These are phyloP conservation scores for Monilinia fructicola DNA, from an alignment of 2,329 filamentous ascomycete genomes.

Conservation along the genomic window DNA sequence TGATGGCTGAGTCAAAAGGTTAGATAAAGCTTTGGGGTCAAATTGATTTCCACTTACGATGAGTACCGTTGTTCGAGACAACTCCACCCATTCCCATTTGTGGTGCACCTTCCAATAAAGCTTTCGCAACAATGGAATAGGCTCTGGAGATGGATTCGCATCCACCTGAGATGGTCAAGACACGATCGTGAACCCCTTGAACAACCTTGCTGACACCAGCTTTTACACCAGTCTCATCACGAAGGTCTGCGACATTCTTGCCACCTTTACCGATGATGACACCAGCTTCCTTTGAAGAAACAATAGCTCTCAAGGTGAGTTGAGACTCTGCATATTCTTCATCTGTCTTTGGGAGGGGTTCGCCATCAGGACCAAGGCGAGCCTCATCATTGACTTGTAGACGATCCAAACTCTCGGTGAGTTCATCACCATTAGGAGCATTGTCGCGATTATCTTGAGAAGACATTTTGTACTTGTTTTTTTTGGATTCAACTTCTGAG, in stretches of 20 bases:
- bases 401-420: constrained; percentile 62
- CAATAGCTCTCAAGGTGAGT: constrained; percentile 92
- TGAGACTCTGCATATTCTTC: constrained; percentile 94
- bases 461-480: constrained; percentile 36
- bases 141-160: constrained; percentile 87
- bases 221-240: constrained; percentile 96
- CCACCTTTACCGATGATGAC: constrained; percentile 99
- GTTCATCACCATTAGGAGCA: constrained; percentile 47
- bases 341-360: constrained; percentile 83
- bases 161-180: constrained; percentile 89
- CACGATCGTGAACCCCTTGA: constrained; percentile 93
- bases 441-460: constrained; percentile 38
- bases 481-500: constrained; percentile 12
- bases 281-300: constrained; percentile 97
- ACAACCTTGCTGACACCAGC: constrained; percentile 99
- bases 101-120: constrained; percentile 88
- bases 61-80: constrained; percentile 82
- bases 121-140: constrained; percentile 89
- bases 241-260: constrained; percentile 95
- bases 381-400: constrained; percentile 64
- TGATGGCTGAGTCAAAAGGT: constrained; percentile 66
- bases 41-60: constrained; percentile 65
- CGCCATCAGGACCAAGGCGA: constrained; percentile 69
- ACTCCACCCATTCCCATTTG: constrained; percentile 95
- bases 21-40: constrained; percentile 5